Evolutionary conservation across 805 yeast genomes (phyloP).

Genomic region (Suhomyces prunicola): DNA sequence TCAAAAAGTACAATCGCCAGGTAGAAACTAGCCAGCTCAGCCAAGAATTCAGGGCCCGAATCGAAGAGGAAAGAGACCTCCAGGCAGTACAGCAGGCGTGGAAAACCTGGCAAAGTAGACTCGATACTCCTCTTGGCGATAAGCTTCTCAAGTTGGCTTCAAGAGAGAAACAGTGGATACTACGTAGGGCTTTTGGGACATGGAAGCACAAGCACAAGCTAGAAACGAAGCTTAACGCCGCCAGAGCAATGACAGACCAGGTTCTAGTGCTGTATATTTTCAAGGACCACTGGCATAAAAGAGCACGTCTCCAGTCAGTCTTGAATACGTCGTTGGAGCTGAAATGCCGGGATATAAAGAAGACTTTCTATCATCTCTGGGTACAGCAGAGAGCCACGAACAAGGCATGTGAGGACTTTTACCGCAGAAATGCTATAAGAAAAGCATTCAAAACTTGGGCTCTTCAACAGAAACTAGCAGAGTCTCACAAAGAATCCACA

Average conservation of each 20-base stretch:
- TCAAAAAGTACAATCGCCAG: not conserved
- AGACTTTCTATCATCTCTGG: conserved; percentile 12
- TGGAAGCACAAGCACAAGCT: conserved; percentile 13
- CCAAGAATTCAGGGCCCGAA: not conserved
- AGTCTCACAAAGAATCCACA: not conserved
- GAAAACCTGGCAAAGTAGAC: conserved; percentile 7
- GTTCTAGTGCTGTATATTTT: conserved; percentile 10
- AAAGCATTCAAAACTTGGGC: conserved; percentile 15
- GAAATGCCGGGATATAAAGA: conserved; percentile 5
- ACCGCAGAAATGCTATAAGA: not conserved
- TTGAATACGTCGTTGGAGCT: not conserved
- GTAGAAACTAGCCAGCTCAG: not conserved
- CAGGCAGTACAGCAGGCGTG: conserved; percentile 1
- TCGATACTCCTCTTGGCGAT: conserved; percentile 2
- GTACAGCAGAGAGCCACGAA: conserved; percentile 4
- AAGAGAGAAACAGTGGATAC: conserved; percentile 14
- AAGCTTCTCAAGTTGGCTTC: conserved; percentile 12
- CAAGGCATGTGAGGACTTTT: conserved; percentile 10
- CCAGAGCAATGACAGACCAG: conserved; percentile 3
- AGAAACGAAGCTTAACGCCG: not conserved
- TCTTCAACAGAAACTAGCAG: not conserved
- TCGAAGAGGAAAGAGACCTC: not conserved
- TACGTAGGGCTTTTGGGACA: conserved; percentile 10
- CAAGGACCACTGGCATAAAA: conserved; percentile 14
- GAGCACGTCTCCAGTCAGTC: not conserved